Percentiles rank a stretch among this genome's conserved stretches.
These are phyloP conservation scores for Wakefieldia striispora DNA, from an alignment of 768 basidiomycete genomes.

Conservation along the genomic window DNA sequence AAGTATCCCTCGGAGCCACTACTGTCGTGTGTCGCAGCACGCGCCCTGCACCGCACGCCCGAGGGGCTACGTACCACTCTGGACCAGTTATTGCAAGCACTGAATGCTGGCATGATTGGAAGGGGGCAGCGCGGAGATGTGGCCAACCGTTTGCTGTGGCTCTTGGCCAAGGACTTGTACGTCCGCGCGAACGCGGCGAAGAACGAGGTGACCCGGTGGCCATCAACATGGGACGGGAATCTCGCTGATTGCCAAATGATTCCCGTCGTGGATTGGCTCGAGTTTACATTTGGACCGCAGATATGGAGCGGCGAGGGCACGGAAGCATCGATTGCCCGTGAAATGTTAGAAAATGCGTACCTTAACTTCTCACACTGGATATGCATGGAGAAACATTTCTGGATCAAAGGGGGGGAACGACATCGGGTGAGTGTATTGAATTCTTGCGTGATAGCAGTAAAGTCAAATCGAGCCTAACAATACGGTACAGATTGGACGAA, in stretches of 20 bases:
- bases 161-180: neutral
- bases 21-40: slow-evolving; percentile 1
- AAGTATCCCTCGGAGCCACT: slow-evolving; percentile 8
- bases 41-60: too few species aligned
- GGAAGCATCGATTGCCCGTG: neutral
- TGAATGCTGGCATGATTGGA: neutral
- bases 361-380: neutral
- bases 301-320: neutral
- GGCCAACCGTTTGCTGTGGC: neutral
- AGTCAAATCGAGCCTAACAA: too few species aligned
- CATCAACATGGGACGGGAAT: neutral
- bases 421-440: too few species aligned
- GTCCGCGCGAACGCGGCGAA: neutral
- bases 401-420: too few species aligned
- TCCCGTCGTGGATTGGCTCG: neutral
- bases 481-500: neutral
- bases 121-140: neutral
- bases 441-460: too few species aligned
- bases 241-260: slow-evolving; percentile 6
- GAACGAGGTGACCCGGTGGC: neutral
- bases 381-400: neutral
- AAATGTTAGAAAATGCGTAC: neutral
- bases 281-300: neutral
- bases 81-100: too few species aligned
- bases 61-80: too few species aligned